Evolutionary conservation across 371 early-diverging fungal species (phyloP), one percentile per base, ranked within the genome.

Genomic region (Dentiscutata heterogama): DNA sequence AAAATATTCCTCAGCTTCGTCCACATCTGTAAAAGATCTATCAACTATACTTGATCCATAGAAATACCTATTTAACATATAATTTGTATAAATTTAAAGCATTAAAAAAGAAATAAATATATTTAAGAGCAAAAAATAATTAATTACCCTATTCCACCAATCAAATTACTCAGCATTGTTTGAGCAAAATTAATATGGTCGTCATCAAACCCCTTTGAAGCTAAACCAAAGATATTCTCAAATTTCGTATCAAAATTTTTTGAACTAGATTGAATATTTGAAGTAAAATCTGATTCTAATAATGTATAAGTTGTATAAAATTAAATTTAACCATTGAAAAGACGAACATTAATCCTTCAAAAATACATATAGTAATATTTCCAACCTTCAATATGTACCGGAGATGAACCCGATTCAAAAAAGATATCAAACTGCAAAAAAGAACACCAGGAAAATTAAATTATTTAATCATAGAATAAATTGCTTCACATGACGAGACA

Each of bases 141-240:
- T 22, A 20, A 61, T 56, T 91, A 96, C 83, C 99, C 99, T 46
- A 98, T 92, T 1, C 99, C 98, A 74, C 99, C 98, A 8, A 98
- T 35, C 82, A 97, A 85, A 84, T 96, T 97, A 84, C 96, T 94
- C 71, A 97, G 82, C 29, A 93, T 86, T 20, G 89, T 89, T 82
- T 95, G 89, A 0, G 95, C 97, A 85, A 97, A 94, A 25, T 89
- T 84, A 46, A 96, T 82, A 78, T 96, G 86, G 0, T 89, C 85
- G 0, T 85, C 80, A 18, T 86, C 81, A 72, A 91, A 96, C 1
- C 94, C 94, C 60, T 94, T 94, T 50, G 87, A 84, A 31, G 84
- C 82, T 14, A 98, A 87, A 16, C 88, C 87, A 85, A 97, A 97
- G 0, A 88, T 89, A 0, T 88, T 65, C 83, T 97, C 96, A 83